These are phyloP conservation scores for Entomophthora muscae DNA, from an alignment of 371 early-diverging fungal genomes.

Conservation along the genomic window DNA sequence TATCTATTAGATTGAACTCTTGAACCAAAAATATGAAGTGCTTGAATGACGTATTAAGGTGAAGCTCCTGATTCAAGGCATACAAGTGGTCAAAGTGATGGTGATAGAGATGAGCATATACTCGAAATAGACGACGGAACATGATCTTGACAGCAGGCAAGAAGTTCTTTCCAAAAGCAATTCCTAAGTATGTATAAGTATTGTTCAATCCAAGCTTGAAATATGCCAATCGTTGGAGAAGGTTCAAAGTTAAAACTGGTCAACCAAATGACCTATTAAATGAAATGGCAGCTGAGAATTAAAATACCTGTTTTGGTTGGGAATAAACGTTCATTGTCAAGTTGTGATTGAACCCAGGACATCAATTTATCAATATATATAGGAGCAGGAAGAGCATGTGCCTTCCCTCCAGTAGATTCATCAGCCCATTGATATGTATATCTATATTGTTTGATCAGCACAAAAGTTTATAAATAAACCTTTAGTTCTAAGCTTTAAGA, in stretches of 20 bases:
- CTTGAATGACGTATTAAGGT: constrained; percentile 73
- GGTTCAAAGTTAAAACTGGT: no score
- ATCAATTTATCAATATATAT: constrained; percentile 66
- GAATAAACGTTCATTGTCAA: constrained; percentile 62
- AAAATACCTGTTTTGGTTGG: constrained; percentile 47
- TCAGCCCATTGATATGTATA: constrained; percentile 77
- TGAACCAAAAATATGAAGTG: constrained; percentile 72
- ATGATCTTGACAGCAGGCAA: constrained; percentile 33
- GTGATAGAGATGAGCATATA: constrained; percentile 77
- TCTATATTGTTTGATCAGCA: constrained; percentile 12
- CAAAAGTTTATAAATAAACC: no score
- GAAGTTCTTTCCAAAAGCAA: constrained; percentile 38
- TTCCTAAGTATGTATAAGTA: no score
- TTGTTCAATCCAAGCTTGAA: no score
- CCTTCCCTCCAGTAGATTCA: constrained; percentile 35
- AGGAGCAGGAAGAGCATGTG: constrained; percentile 61
- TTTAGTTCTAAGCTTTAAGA: no score
- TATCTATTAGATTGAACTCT: constrained; percentile 56
- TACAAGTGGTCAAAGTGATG: constrained; percentile 51
- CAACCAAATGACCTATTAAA: no score
- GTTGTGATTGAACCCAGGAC: constrained; percentile 58
- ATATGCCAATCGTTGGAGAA: neutral
- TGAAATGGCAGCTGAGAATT: neutral
- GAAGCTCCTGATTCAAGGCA: constrained; percentile 54
- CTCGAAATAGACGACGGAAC: constrained; percentile 60